phyloP scores from a whole-genome alignment of 2,329 filamentous ascomycete species.

The Plenodomus tracheiphilus region DNA sequence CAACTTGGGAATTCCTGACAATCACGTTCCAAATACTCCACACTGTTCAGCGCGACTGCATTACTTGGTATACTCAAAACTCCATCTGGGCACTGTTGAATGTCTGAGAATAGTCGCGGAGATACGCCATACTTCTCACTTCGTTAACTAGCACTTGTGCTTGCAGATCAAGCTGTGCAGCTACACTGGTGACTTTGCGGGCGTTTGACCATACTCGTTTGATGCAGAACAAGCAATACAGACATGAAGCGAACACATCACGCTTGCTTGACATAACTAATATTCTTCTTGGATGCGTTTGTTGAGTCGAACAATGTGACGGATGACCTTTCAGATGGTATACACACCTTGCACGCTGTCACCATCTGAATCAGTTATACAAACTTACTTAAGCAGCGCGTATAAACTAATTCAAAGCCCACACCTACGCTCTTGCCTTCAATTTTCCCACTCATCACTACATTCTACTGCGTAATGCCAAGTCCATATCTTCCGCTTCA shows the following conservation, averaged over 20 bases:
- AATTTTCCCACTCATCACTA: not conserved
- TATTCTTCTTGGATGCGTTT: not conserved
- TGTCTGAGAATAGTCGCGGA: no score
- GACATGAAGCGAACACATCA: not conserved
- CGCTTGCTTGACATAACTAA: not conserved
- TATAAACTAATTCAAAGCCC: not conserved
- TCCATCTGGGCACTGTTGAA: no score
- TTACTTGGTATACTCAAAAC: no score
- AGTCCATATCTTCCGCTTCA: not conserved
- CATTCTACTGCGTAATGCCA: conserved; percentile 2
- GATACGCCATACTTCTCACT: no score
- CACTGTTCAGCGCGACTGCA: not conserved
- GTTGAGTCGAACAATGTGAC: not conserved
- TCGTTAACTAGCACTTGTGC: no score
- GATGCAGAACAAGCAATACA: not conserved
- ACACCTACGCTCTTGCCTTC: not conserved
- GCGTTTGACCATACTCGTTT: not conserved
- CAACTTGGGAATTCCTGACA: conserved; percentile 15
- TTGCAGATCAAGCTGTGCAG: no score
- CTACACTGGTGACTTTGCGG: no score
- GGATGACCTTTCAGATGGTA: not conserved
- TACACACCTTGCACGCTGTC: not conserved
- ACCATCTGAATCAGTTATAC: not conserved
- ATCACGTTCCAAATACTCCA: conserved; percentile 7
- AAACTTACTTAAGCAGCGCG: not conserved